Conservation (phyloP, 164 flowering plant species). For the Magnolia kwangsiensis region DNA sequence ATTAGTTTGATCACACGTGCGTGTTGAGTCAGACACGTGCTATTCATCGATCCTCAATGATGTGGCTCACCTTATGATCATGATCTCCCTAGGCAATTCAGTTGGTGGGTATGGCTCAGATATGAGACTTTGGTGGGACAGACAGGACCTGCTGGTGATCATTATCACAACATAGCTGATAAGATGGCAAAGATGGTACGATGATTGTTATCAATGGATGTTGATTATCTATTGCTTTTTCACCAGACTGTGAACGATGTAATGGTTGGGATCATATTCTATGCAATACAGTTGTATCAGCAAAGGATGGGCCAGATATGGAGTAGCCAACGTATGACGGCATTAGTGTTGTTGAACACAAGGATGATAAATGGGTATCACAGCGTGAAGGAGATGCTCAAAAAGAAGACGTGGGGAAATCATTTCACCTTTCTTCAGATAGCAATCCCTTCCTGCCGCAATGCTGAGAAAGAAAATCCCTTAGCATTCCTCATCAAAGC, state of each 20-base stretch:
- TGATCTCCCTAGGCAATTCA: too few species aligned
- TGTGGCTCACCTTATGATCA: too few species aligned
- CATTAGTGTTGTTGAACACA: slow-evolving; percentile 52
- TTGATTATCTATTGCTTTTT: background rate
- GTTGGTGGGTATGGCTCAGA: too few species aligned
- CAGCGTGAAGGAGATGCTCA: slow-evolving; percentile 40
- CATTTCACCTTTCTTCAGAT: slow-evolving; percentile 25
- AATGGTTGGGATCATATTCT: slow-evolving; percentile 38
- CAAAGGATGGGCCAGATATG: slow-evolving; percentile 15
- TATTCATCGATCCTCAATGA: too few species aligned
- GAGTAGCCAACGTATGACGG: slow-evolving; percentile 27
- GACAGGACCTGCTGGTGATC: too few species aligned
- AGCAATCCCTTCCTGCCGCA: slow-evolving; percentile 9
- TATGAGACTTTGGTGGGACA: too few species aligned
- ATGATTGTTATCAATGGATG: too few species aligned
- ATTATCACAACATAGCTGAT: too few species aligned
- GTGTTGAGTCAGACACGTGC: too few species aligned
- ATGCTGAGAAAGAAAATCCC: slow-evolving; percentile 19
- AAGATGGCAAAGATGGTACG: too few species aligned
- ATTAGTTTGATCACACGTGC: too few species aligned
- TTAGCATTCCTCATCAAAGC: slow-evolving; percentile 31
- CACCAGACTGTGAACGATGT: slow-evolving; percentile 60
- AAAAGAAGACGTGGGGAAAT: slow-evolving; percentile 39
- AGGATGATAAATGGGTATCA: slow-evolving; percentile 34
- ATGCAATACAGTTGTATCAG: slow-evolving; percentile 55